Conservation (phyloP, 2,329 filamentous ascomycete species). For the Aureobasidium pullulans region DNA sequence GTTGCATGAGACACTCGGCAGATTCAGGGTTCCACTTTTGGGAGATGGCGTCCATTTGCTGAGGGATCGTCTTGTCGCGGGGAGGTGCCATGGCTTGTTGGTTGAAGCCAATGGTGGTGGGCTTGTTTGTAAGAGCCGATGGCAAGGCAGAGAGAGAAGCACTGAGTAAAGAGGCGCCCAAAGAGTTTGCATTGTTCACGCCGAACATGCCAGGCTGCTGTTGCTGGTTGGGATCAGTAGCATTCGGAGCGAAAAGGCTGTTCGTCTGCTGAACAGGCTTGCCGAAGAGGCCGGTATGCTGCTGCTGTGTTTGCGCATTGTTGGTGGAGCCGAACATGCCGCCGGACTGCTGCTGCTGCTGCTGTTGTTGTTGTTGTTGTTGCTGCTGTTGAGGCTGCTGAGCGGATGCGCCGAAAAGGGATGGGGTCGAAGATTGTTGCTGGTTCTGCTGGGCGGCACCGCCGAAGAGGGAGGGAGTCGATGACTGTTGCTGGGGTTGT, state of each 20-base stretch:
- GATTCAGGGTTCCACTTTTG: constrained; percentile 67
- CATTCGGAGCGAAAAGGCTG: constrained; percentile 28
- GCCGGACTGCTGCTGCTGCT: constrained; percentile 33
- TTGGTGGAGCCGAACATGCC: constrained; percentile 17
- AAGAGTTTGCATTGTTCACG: constrained; percentile 18
- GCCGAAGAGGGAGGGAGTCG: constrained; percentile 21
- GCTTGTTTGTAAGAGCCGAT: constrained; percentile 14
- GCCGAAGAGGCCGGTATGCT: constrained; percentile 20
- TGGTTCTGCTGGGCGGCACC: constrained; percentile 10
- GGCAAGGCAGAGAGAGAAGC: constrained; percentile 14
- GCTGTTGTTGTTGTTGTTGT: constrained; percentile 30
- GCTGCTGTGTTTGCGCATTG: constrained; percentile 22
- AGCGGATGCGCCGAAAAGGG: constrained; percentile 17
- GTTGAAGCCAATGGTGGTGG: constrained; percentile 16
- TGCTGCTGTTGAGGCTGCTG: constrained; percentile 11
- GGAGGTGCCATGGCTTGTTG: constrained; percentile 9
- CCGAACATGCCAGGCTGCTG: constrained; percentile 25
- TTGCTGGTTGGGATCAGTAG: constrained; percentile 25
- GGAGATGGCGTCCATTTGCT: constrained; percentile 64
- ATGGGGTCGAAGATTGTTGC: constrained; percentile 15
- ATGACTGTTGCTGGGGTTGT: constrained; percentile 24
- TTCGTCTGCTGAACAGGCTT: constrained; percentile 18
- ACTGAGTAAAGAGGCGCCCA: constrained; percentile 18
- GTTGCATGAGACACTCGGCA: constrained; percentile 65
- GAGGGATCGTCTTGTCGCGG: constrained; percentile 63